These are phyloP conservation scores for Biscogniauxia mediterranea DNA, from an alignment of 2,329 filamentous ascomycete genomes.

Conservation along the genomic window DNA sequence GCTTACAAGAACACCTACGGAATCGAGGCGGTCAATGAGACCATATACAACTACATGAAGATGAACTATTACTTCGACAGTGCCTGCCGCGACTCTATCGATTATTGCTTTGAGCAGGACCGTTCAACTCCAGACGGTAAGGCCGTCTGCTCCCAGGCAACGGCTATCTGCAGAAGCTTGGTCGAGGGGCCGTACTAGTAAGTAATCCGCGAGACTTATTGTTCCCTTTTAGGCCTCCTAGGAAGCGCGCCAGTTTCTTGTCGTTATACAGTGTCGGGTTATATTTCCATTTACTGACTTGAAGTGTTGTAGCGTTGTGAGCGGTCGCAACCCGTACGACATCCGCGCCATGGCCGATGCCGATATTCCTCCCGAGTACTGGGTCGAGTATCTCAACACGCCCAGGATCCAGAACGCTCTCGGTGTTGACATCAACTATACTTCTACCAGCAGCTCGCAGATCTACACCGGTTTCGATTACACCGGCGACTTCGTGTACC, in stretches of 20 bases:
- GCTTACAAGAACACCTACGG: conserved; percentile 46
- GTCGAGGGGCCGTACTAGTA: conserved; percentile 57
- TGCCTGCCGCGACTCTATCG: conserved; percentile 55
- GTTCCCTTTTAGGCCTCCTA: not conserved
- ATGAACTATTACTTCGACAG: conserved; percentile 40
- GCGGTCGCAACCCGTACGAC: conserved; percentile 59
- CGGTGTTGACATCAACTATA: conserved; percentile 52
- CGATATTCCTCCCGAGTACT: conserved; percentile 58
- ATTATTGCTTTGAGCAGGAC: conserved; percentile 45
- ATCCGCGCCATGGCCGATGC: conserved; percentile 57
- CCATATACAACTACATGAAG: conserved; percentile 57
- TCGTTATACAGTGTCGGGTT: not conserved
- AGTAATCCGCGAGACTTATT: conserved; percentile 11
- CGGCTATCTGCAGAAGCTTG: conserved; percentile 53
- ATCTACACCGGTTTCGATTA: conserved; percentile 47
- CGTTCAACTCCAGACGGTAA: conserved; percentile 40
- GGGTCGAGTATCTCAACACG: conserved; percentile 64
- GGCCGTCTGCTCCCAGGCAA: conserved; percentile 52
- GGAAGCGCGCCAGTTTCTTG: not conserved
- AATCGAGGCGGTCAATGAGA: conserved; percentile 49
- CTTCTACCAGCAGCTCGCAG: conserved; percentile 43
- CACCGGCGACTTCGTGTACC: conserved; percentile 62
- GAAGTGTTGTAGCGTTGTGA: conserved; percentile 27
- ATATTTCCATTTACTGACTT: not conserved
- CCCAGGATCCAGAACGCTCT: conserved; percentile 52